Percentiles rank a stretch among this genome's conserved stretches.
phyloP scores from a whole-genome alignment of 2,329 filamentous ascomycete genomes.

The Chaetomiaceae sp. region DNA sequence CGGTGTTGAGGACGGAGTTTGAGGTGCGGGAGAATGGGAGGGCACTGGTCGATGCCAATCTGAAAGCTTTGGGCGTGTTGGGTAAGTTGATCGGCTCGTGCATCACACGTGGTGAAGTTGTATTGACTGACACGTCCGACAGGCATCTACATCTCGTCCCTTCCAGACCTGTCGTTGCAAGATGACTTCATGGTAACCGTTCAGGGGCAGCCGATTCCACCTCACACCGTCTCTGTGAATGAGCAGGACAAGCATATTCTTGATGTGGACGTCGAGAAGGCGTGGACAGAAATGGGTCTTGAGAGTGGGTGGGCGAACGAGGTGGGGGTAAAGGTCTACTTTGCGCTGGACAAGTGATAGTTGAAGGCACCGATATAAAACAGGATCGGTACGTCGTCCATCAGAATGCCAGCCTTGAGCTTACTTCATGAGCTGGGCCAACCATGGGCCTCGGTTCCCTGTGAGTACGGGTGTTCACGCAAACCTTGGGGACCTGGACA shows the following conservation, averaged over 20 bases:
- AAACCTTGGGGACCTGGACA: too few relatives aligned
- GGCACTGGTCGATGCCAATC: constrained; percentile 58
- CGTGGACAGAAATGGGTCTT: constrained; percentile 72
- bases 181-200: constrained; percentile 71
- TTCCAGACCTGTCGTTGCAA: constrained; percentile 56
- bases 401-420: too few relatives aligned
- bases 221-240: constrained; percentile 58
- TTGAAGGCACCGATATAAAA: not conserved
- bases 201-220: constrained; percentile 63
- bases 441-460: too few relatives aligned
- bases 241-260: constrained; percentile 55
- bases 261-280: constrained; percentile 69
- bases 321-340: constrained; percentile 61
- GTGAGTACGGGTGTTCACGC: too few relatives aligned
- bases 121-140: not conserved
- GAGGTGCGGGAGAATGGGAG: constrained; percentile 53
- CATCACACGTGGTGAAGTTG: not conserved
- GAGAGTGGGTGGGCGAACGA: constrained; percentile 76
- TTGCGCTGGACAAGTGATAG: constrained; percentile 34
- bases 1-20: constrained; percentile 60
- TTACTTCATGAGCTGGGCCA: too few relatives aligned
- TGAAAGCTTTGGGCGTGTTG: constrained; percentile 57
- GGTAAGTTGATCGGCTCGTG: not conserved
- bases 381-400: too few relatives aligned
- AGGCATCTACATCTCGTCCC: constrained; percentile 72